Evolutionary conservation across 768 basidiomycete species (phyloP).

Genomic region (Panaeolus cyanescens): DNA sequence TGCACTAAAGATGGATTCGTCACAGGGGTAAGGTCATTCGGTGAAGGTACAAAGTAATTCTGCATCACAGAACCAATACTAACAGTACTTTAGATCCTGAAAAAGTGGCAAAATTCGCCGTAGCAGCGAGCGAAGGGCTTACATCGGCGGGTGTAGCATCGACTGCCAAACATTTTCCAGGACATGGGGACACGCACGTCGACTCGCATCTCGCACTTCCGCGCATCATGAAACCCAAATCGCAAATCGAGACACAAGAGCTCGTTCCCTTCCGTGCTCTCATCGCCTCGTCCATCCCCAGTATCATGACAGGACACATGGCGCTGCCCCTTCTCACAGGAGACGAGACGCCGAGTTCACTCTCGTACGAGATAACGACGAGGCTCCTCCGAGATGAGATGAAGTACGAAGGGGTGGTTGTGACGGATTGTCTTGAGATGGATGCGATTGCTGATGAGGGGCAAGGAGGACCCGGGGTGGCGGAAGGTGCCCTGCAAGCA

Average conservation of each 20-base stretch:
- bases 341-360: slow-evolving; percentile 57
- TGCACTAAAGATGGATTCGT: slow-evolving; percentile 2
- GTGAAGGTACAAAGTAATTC: slow-evolving; percentile 69
- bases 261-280: slow-evolving; percentile 59
- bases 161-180: slow-evolving; percentile 72
- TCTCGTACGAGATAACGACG: slow-evolving; percentile 54
- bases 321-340: slow-evolving; percentile 61
- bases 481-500: slow-evolving; percentile 56
- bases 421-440: slow-evolving; percentile 81
- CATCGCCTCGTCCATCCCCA: slow-evolving; percentile 43
- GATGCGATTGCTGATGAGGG: slow-evolving; percentile 59
- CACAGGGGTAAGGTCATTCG: slow-evolving; percentile 68
- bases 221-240: slow-evolving; percentile 50
- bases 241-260: slow-evolving; percentile 47
- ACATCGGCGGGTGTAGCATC: slow-evolving; percentile 54
- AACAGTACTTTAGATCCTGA: slow-evolving; percentile 50
- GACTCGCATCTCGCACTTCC: slow-evolving; percentile 74
- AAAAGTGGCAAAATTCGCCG: slow-evolving; percentile 49
- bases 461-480: slow-evolving; percentile 45
- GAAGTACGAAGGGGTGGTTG: slow-evolving; percentile 58
- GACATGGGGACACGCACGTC: slow-evolving; percentile 72
- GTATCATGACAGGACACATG: slow-evolving; percentile 77
- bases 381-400: slow-evolving; percentile 52
- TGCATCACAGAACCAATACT: no score
- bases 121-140: slow-evolving; percentile 51